Conservation (phyloP, 148 eudicot genomes). For the Arctostaphylos glauca region DNA sequence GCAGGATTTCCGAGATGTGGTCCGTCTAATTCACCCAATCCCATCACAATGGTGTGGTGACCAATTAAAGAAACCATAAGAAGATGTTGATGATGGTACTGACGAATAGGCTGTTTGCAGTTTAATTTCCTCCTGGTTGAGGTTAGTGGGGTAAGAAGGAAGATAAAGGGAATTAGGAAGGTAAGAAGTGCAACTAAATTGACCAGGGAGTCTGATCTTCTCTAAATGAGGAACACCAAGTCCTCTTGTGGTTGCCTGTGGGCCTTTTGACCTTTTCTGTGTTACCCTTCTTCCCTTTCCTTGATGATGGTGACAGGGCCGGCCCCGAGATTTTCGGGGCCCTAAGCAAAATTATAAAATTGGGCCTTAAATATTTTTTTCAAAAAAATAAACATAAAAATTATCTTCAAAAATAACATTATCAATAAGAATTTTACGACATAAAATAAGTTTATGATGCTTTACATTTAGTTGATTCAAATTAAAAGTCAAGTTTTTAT, state of each 20-base stretch:
- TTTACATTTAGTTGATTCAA: no score
- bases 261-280: constrained; percentile 42
- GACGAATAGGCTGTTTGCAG: constrained; percentile 35
- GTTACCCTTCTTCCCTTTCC: constrained; percentile 38
- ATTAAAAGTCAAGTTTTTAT: no score
- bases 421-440: no score
- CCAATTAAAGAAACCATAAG: constrained; percentile 30
- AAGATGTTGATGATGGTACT: constrained; percentile 24
- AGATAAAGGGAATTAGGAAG: constrained; percentile 19
- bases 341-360: no score
- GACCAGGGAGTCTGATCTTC: constrained; percentile 62
- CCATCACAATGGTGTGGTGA: constrained; percentile 41
- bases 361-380: no score
- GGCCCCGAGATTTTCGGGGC: no score
- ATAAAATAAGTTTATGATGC: no score
- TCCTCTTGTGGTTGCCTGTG: constrained; percentile 85
- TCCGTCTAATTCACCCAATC: constrained; percentile 40
- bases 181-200: constrained; percentile 26
- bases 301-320: no score
- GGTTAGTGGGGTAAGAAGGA: constrained; percentile 5
- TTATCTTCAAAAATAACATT: no score
- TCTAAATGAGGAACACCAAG: constrained; percentile 86
- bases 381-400: no score
- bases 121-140: constrained; percentile 51
- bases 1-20: constrained; percentile 33